phyloP scores from a whole-genome alignment of 495 filamentous ascomycete species.

The Trichoderma erinaceum region DNA sequence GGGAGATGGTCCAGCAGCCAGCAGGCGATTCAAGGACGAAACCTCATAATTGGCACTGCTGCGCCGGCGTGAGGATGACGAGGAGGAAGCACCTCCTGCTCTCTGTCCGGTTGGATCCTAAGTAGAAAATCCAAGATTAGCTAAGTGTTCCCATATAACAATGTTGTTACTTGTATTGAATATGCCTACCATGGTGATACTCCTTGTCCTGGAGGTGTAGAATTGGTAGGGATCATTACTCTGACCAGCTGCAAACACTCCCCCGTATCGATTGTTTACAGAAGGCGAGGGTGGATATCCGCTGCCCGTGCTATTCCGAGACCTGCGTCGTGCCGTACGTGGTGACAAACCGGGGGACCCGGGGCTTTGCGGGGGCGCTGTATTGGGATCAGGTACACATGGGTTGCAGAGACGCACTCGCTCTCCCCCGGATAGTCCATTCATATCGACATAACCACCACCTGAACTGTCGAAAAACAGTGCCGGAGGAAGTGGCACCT shows the following conservation, averaged over 20 bases:
- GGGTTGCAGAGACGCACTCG: slow-evolving; percentile 90
- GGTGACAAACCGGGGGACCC: slow-evolving; percentile 9
- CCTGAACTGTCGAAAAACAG: slow-evolving; percentile 29
- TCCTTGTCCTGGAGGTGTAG: slow-evolving; percentile 31
- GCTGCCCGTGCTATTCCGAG: slow-evolving; percentile 24
- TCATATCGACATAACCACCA: slow-evolving; percentile 38
- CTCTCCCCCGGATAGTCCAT: slow-evolving; percentile 63
- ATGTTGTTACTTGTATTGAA: background rate
- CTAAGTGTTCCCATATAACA: too few species aligned
- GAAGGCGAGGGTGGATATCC: slow-evolving; percentile 5
- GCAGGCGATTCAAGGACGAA: background rate
- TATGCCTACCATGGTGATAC: slow-evolving; percentile 39
- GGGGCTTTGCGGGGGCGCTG: slow-evolving; percentile 50
- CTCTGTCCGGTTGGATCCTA: slow-evolving; percentile 7
- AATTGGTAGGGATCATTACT: slow-evolving; percentile 9
- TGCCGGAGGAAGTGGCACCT: background rate
- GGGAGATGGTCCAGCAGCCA: background rate
- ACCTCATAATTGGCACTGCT: slow-evolving; percentile 5
- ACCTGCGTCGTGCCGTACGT: slow-evolving; percentile 24
- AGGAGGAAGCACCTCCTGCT: background rate
- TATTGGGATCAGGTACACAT: slow-evolving; percentile 88
- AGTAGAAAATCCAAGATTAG: background rate
- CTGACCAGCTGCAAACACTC: slow-evolving; percentile 11
- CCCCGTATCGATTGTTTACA: slow-evolving; percentile 20
- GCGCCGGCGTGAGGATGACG: background rate